A percentile compares a stretch with the other conserved stretches of the same genome.
Conservation (phyloP, 2,329 filamentous ascomycete genomes). For the Fusarium torreyae region DNA sequence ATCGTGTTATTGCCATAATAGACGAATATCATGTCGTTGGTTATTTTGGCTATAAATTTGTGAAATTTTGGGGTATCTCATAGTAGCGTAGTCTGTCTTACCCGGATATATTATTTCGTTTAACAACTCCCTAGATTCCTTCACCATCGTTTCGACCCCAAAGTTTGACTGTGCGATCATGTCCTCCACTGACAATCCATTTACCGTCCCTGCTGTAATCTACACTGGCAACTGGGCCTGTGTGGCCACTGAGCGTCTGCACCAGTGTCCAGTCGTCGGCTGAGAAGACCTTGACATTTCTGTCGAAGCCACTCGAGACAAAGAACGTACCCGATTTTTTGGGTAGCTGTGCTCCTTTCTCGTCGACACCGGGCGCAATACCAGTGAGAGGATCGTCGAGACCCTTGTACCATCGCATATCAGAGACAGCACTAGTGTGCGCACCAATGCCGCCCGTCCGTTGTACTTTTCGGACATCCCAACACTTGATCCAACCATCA, state of each 20-base stretch:
- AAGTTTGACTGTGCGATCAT: conserved; percentile 95
- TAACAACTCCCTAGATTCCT: conserved; percentile 57
- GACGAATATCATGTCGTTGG: background rate
- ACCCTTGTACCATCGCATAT: conserved; percentile 95
- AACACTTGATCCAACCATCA: conserved; percentile 97
- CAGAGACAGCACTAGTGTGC: conserved; percentile 91
- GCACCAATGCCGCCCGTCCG: conserved; percentile 89
- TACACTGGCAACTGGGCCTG: conserved; percentile 90
- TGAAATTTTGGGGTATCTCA: conserved; percentile 48
- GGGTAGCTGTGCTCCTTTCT: conserved; percentile 77
- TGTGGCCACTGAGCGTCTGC: conserved; percentile 90
- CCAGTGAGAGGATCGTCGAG: conserved; percentile 80
- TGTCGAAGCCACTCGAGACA: conserved; percentile 92
- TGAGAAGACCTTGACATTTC: conserved; percentile 94
- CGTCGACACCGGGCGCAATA: conserved; percentile 71
- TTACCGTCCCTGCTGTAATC: conserved; percentile 88
- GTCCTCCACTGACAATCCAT: conserved; percentile 95
- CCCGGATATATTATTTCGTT: conserved; percentile 21
- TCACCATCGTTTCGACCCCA: conserved; percentile 90
- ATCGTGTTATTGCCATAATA: background rate
- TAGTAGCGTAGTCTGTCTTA: conserved; percentile 36
- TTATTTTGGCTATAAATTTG: conserved; percentile 22
- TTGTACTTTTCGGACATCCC: conserved; percentile 93
- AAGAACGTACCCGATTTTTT: conserved; percentile 95
- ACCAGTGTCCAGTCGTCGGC: conserved; percentile 95